phyloP scores from a whole-genome alignment of 2,329 filamentous ascomycete species.

The Aspergillus floridensis region DNA sequence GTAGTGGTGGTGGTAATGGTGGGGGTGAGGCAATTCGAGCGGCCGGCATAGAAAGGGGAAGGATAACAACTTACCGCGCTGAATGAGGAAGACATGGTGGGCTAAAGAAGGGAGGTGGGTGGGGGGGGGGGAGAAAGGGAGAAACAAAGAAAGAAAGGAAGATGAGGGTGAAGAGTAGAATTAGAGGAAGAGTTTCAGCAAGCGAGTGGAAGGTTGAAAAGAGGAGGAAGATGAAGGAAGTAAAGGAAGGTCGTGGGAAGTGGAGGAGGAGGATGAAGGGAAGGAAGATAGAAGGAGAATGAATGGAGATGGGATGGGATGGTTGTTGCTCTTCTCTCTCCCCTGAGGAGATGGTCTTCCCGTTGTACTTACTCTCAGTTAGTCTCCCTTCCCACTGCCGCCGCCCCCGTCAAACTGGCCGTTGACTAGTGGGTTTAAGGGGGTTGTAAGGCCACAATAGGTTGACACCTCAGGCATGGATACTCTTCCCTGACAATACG shows the following conservation, averaged over 20 bases:
- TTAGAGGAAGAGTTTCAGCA: constrained; percentile 17
- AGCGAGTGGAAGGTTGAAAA: constrained; percentile 16
- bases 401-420: not conserved
- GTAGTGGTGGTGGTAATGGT: constrained; percentile 16
- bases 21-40: constrained; percentile 15
- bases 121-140: not conserved
- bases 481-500: not conserved
- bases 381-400: not conserved
- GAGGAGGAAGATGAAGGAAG: constrained; percentile 22
- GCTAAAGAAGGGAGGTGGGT: constrained; percentile 23
- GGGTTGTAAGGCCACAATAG: constrained; percentile 14
- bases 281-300: constrained; percentile 8
- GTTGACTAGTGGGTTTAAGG: constrained; percentile 8
- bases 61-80: constrained; percentile 49
- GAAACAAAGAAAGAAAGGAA: constrained; percentile 15
- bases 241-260: constrained; percentile 15
- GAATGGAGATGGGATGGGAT: constrained; percentile 14
- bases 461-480: not conserved
- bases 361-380: not conserved
- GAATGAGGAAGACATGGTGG: constrained; percentile 54
- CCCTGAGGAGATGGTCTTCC: constrained; percentile 4
- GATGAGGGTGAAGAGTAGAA: constrained; percentile 21
- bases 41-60: constrained; percentile 24
- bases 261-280: constrained; percentile 13
- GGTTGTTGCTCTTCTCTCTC: constrained; percentile 13